Evolutionary conservation across 805 yeast genomes (phyloP).

Genomic region (Yamadazyma olivae): DNA sequence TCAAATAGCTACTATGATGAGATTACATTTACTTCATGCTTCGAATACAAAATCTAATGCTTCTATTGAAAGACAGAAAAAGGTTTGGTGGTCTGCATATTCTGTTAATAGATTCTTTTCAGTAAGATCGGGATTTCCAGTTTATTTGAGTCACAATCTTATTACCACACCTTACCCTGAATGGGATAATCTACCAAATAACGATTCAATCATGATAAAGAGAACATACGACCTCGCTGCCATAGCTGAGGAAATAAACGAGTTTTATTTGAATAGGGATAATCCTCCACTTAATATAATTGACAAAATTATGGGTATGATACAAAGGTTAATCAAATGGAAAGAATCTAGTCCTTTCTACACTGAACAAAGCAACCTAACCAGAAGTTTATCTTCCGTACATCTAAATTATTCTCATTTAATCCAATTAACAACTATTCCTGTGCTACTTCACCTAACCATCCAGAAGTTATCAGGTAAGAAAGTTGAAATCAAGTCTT

Average conservation of each 20-base stretch:
- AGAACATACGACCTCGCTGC: conserved; percentile 4
- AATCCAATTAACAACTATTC: conserved; percentile 6
- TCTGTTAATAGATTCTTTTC: conserved; percentile 5
- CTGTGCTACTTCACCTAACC: conserved; percentile 4
- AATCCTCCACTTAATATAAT: background rate
- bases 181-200: background rate
- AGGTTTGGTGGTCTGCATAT: conserved; percentile 6
- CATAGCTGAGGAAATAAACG: conserved; percentile 4
- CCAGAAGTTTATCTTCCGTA: conserved; percentile 3
- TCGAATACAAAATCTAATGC: background rate
- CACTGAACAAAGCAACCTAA: background rate
- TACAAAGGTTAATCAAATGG: conserved; percentile 5
- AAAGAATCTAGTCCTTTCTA: conserved; percentile 6
- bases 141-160: background rate
- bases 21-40: conserved; percentile 1
- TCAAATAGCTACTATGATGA: conserved; percentile 2
- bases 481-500: background rate
- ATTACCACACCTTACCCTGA: conserved; percentile 2
- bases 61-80: conserved; percentile 1
- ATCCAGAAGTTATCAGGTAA: conserved; percentile 3
- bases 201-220: background rate
- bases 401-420: conserved; percentile 5
- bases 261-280: conserved; percentile 3
- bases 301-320: conserved; percentile 3
- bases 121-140: conserved; percentile 3